phyloP scores from a whole-genome alignment of 2,329 filamentous ascomycete species.

The Samsoniella hepiali region DNA sequence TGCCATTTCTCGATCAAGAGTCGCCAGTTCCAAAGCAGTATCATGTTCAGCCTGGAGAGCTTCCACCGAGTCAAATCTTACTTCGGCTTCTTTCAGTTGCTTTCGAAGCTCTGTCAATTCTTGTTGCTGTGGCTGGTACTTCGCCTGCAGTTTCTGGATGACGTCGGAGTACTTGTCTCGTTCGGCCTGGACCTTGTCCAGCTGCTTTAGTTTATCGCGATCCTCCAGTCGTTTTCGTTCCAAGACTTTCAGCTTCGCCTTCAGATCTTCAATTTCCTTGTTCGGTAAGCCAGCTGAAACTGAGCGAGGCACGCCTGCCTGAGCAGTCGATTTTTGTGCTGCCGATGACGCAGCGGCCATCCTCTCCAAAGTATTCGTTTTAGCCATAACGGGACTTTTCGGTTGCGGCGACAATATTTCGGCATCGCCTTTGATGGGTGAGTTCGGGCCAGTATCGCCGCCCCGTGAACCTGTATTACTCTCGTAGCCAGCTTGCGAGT shows the following conservation, averaged over 20 bases:
- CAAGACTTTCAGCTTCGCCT: slow-evolving; percentile 80
- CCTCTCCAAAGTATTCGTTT: slow-evolving; percentile 51
- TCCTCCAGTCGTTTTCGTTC: slow-evolving; percentile 86
- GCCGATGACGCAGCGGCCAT: slow-evolving; percentile 41
- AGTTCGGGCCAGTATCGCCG: slow-evolving; percentile 27
- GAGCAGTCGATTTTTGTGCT: slow-evolving; percentile 30
- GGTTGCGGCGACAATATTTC: slow-evolving; percentile 49
- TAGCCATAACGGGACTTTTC: slow-evolving; percentile 48
- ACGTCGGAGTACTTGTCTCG: slow-evolving; percentile 77
- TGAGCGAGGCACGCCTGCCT: slow-evolving; percentile 33
- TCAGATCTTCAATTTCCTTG: slow-evolving; percentile 79
- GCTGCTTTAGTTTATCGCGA: slow-evolving; percentile 73
- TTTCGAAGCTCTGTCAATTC: slow-evolving; percentile 76
- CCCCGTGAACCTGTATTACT: slow-evolving; percentile 33
- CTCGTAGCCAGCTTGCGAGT: slow-evolving; percentile 44
- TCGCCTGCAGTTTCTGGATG: slow-evolving; percentile 85
- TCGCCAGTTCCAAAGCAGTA: slow-evolving; percentile 77
- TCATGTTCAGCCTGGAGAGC: slow-evolving; percentile 80
- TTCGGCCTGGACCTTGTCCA: slow-evolving; percentile 74
- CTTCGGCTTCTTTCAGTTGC: slow-evolving; percentile 72
- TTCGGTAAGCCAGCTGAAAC: slow-evolving; percentile 49
- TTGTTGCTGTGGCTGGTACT: slow-evolving; percentile 79
- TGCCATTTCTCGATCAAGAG: slow-evolving; percentile 91
- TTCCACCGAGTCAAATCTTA: slow-evolving; percentile 64
- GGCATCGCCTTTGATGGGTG: slow-evolving; percentile 50